phyloP scores from a whole-genome alignment of 2,329 filamentous ascomycete species.

The Trichothecium sympodiale region DNA sequence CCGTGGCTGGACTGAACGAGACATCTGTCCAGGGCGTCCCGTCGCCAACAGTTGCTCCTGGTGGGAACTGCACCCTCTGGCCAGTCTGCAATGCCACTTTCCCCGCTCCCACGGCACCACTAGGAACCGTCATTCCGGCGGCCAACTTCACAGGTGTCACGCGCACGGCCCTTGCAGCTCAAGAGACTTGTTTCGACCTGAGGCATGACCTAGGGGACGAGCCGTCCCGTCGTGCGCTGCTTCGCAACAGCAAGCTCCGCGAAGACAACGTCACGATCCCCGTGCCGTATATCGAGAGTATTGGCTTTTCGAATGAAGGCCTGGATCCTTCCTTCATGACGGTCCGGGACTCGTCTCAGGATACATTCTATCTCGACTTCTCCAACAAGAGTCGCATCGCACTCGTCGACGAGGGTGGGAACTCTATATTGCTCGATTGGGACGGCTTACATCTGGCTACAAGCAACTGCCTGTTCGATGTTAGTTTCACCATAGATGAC shows the following conservation, averaged over 20 bases:
- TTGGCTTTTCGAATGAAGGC: constrained; percentile 20
- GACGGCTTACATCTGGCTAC: constrained; percentile 23
- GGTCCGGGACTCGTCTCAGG: constrained; percentile 16
- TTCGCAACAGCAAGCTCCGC: constrained; percentile 19
- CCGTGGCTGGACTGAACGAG: background rate
- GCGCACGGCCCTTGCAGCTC: constrained; percentile 14
- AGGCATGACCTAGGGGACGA: constrained; percentile 12
- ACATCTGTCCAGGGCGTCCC: too few species aligned
- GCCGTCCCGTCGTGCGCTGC: constrained; percentile 12
- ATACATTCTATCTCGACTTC: constrained; percentile 20
- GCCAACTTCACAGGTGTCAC: constrained; percentile 22
- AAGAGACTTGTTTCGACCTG: constrained; percentile 20
- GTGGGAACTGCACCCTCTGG: too few species aligned
- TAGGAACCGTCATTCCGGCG: constrained; percentile 9
- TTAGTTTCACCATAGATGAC: constrained; percentile 19
- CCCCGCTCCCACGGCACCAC: constrained; percentile 3
- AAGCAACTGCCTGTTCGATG: constrained; percentile 17
- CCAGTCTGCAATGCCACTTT: constrained; percentile 4
- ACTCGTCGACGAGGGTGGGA: constrained; percentile 18
- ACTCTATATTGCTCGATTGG: constrained; percentile 20
- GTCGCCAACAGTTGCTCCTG: too few species aligned
- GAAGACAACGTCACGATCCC: constrained; percentile 20
- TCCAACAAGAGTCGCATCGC: constrained; percentile 19
- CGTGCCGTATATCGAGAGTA: constrained; percentile 24
- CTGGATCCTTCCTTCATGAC: constrained; percentile 21